A percentile compares a stretch with the other conserved stretches of the same genome.
phyloP scores from a whole-genome alignment of 2,329 filamentous ascomycete genomes.

The Sclerotinia glacialis region DNA sequence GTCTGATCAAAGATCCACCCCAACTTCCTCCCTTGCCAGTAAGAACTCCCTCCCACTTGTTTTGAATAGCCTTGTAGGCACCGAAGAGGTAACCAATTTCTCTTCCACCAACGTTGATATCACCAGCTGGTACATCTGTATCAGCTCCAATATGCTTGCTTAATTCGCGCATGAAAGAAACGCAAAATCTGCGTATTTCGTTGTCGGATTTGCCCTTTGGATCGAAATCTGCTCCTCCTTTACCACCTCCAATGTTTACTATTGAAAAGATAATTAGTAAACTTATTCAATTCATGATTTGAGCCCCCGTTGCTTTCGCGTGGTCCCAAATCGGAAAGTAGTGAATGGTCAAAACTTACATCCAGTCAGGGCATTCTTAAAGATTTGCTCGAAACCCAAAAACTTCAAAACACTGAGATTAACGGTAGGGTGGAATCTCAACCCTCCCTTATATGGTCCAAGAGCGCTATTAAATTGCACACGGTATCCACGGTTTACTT shows the following conservation, averaged over 20 bases:
- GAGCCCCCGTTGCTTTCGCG: background rate
- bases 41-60: conserved; percentile 92
- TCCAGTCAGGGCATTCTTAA: conserved; percentile 98
- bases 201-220: conserved; percentile 97
- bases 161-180: conserved; percentile 93
- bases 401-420: conserved; percentile 87
- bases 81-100: conserved; percentile 97
- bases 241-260: conserved; percentile 95
- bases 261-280: conserved; percentile 20
- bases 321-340: background rate
- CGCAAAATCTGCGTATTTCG: conserved; percentile 97
- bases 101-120: conserved; percentile 88
- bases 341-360: conserved; percentile 54
- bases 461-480: conserved; percentile 99
- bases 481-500: conserved; percentile 92
- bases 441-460: conserved; percentile 96
- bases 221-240: conserved; percentile 97
- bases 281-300: background rate
- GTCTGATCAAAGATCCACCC: conserved; percentile 91
- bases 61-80: conserved; percentile 82
- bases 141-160: conserved; percentile 94
- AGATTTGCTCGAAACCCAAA: conserved; percentile 98
- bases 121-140: conserved; percentile 93
- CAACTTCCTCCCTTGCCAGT: conserved; percentile 93
- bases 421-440: conserved; percentile 89